These are phyloP conservation scores for Mesotaenium endlicherianum DNA, from an alignment of 139 green algal species.

Conservation along the genomic window DNA sequence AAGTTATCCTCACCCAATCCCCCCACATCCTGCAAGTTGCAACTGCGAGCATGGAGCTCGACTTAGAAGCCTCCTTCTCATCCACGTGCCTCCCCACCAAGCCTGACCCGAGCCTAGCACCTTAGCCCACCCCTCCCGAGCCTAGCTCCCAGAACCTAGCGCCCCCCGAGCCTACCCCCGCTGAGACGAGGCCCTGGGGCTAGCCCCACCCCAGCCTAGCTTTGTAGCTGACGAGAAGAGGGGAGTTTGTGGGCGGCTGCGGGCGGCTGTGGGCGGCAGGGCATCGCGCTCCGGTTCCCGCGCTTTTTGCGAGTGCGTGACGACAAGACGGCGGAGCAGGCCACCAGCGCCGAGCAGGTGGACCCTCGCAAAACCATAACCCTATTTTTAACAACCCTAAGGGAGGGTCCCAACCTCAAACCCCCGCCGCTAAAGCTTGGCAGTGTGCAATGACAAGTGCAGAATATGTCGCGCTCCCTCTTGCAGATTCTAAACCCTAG, in stretches of 20 bases:
- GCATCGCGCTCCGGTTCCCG: slow-evolving; percentile 56
- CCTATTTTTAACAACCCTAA: slow-evolving; percentile 10
- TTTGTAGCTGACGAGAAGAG: neutral
- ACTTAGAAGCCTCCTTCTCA: too few relatives aligned
- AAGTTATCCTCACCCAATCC: too few relatives aligned
- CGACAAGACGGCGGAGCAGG: slow-evolving; percentile 88
- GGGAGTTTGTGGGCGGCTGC: neutral
- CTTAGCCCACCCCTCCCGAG: too few relatives aligned
- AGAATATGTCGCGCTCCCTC: neutral
- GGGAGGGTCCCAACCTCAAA: neutral
- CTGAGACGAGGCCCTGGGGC: too few relatives aligned
- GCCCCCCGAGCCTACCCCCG: too few relatives aligned
- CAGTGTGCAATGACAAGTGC: neutral
- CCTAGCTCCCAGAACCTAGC: too few relatives aligned
- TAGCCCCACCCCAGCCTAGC: too few relatives aligned
- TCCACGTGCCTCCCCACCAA: too few relatives aligned
- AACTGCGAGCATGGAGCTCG: too few relatives aligned
- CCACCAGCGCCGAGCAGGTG: slow-evolving; percentile 82
- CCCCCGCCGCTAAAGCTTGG: neutral
- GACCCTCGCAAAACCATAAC: slow-evolving; percentile 91
- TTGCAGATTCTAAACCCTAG: neutral
- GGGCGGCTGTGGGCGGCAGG: slow-evolving; percentile 25
- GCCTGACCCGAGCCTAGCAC: too few relatives aligned
- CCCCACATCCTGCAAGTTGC: too few relatives aligned
- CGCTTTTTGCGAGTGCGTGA: slow-evolving; percentile 78